Evolutionary conservation across 139 green algal species (phyloP), one percentile per base, ranked within the genome.

Genomic region (Edaphochlamys debaryana): DNA sequence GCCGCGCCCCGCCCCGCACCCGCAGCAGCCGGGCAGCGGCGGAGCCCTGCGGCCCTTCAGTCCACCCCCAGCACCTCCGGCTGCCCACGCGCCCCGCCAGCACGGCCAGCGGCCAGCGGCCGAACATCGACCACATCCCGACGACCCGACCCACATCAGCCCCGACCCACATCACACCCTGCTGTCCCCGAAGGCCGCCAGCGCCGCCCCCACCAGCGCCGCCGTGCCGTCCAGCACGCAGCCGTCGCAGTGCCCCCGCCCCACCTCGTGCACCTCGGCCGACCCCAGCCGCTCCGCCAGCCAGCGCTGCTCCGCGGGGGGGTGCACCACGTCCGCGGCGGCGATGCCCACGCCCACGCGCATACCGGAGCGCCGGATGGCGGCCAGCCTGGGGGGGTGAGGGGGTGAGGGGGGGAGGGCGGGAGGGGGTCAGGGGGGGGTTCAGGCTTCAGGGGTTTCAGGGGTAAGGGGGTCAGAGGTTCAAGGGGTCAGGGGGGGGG

Each of bases 131-230:
- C n/a, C n/a, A n/a, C n/a, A n/a, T n/a, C n/a, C n/a, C n/a, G n/a
- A n/a, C n/a, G n/a, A n/a, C n/a, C n/a, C n/a, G n/a, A n/a, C n/a
- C n/a, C n/a, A n/a, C n/a, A n/a, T n/a, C n/a, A n/a, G n/a, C n/a
- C n/a, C n/a, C n/a, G n/a, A n/a, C n/a, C 36, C 29, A 38, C 25
- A 4, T 69, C 63, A 71, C 6, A 50, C 36, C 5, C 66, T 36
- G 66, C 66, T 71, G 66, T 71, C 66, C 37, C 66, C 15, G 36
- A 71, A 71, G 13, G 36, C 29, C 36, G 66, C 66, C 36, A 71
- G 66, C 36, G 37, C 36, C 4, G 15, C 66, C 37, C 15, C 66
- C 66, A 32, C 36, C 34, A 27, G 7, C 36, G 22, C 7, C 8
- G 15, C 36, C 66, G 38, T 20, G 9, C 66, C 66, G 8, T 50